Evolutionary conservation across 257 asterid species (phyloP).

Genomic region (Ocimum tenuiflorum): DNA sequence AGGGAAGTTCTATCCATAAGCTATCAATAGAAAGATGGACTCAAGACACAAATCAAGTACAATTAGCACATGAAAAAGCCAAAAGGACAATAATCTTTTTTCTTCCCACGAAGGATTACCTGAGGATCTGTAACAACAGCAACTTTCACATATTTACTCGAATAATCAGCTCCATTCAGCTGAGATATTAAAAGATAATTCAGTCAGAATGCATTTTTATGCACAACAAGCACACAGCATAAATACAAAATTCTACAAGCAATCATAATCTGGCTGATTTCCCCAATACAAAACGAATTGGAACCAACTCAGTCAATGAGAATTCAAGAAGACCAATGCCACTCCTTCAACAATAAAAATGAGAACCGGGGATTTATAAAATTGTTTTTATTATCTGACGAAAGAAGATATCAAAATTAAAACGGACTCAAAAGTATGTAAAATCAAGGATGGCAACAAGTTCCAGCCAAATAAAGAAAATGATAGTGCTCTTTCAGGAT

Average conservation of each 20-base stretch:
- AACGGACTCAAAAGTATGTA: too few species aligned
- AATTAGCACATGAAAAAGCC: slow-evolving; percentile 6
- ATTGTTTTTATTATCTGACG: not conserved
- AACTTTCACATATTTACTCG: slow-evolving; percentile 54
- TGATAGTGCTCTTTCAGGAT: not conserved
- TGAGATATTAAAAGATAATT: slow-evolving; percentile 26
- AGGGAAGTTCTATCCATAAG: slow-evolving; percentile 90
- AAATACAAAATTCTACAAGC: not conserved
- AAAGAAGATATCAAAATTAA: not conserved
- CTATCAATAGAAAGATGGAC: slow-evolving; percentile 30
- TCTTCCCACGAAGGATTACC: slow-evolving; percentile 33
- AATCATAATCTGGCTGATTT: not conserved
- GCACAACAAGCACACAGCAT: not conserved
- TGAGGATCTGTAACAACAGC: slow-evolving; percentile 94
- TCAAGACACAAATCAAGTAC: not conserved
- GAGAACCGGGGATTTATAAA: not conserved
- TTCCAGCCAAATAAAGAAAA: slow-evolving; percentile 2
- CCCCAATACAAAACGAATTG: too few species aligned
- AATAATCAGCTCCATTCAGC: slow-evolving; percentile 40
- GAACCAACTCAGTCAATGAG: not conserved
- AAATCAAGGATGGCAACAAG: not conserved
- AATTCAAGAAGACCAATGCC: not conserved
- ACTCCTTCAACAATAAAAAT: not conserved
- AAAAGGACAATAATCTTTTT: not conserved
- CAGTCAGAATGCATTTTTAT: slow-evolving; percentile 8